A percentile compares a stretch with the other conserved stretches of the same genome.
Conservation (phyloP, 768 basidiomycete genomes). For the Rhodosporidiobolus odoratus region DNA sequence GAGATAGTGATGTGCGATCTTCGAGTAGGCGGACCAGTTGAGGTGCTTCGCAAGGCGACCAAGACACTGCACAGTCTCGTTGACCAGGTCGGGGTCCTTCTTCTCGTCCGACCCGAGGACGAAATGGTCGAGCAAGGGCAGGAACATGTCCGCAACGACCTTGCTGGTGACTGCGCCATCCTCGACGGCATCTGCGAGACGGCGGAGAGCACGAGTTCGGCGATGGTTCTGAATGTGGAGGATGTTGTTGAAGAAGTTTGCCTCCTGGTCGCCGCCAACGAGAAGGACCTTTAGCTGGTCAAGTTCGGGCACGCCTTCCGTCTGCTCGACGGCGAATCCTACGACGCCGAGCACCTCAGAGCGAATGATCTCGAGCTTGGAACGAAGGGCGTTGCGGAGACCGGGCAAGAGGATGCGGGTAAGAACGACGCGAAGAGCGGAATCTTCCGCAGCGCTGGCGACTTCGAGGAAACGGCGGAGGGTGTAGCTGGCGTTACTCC, state of each 20-base stretch:
- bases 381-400: slow-evolving; percentile 69
- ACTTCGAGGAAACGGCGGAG: slow-evolving; percentile 71
- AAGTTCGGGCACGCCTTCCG: slow-evolving; percentile 57
- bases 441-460: slow-evolving; percentile 41
- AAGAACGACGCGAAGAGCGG: slow-evolving; percentile 54
- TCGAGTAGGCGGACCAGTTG: slow-evolving; percentile 76
- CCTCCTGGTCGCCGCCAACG: slow-evolving; percentile 83
- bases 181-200: slow-evolving; percentile 39
- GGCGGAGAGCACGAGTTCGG: slow-evolving; percentile 37
- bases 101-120: slow-evolving; percentile 55
- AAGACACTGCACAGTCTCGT: slow-evolving; percentile 75
- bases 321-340: slow-evolving; percentile 65
- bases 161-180: slow-evolving; percentile 62
- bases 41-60: slow-evolving; percentile 72
- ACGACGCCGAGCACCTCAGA: slow-evolving; percentile 74
- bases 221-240: slow-evolving; percentile 76
- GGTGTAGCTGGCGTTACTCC: slow-evolving; percentile 69
- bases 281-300: slow-evolving; percentile 76
- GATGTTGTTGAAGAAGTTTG: slow-evolving; percentile 94
- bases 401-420: slow-evolving; percentile 62
- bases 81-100: slow-evolving; percentile 76
- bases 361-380: slow-evolving; percentile 79
- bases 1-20: slow-evolving; percentile 73
- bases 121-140: slow-evolving; percentile 80
- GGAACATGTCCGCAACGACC: slow-evolving; percentile 71